Conservation (phyloP, 352 stramenopile species). For the Globisporangium megalacanthum region DNA sequence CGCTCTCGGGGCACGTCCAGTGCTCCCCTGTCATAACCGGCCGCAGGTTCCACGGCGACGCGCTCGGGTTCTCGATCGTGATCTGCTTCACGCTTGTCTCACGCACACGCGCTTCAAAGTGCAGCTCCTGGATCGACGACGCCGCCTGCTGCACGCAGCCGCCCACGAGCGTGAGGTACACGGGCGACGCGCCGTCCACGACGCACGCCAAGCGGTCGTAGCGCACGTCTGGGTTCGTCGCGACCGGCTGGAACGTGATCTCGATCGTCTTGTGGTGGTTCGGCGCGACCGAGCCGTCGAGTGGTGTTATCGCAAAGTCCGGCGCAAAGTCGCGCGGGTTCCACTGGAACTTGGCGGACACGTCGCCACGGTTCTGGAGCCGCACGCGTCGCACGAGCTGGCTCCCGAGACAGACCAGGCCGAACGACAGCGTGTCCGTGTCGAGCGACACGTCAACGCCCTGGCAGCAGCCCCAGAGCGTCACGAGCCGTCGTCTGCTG, state of each 20-base stretch:
- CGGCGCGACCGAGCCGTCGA: slow-evolving; percentile 77
- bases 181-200: slow-evolving; percentile 51
- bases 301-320: slow-evolving; percentile 79
- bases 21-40: slow-evolving; percentile 85
- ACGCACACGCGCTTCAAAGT: slow-evolving; percentile 83
- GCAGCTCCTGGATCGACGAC: slow-evolving; percentile 84
- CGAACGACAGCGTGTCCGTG: slow-evolving; percentile 87
- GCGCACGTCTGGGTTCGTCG: slow-evolving; percentile 84
- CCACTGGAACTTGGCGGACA: slow-evolving; percentile 88
- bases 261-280: slow-evolving; percentile 88
- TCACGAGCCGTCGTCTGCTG: slow-evolving; percentile 68
- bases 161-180: slow-evolving; percentile 75
- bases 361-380: slow-evolving; percentile 89
- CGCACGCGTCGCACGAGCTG: slow-evolving; percentile 78
- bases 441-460: slow-evolving; percentile 90
- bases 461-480: slow-evolving; percentile 78
- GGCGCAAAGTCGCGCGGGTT: slow-evolving; percentile 59
- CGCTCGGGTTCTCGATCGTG: slow-evolving; percentile 76
- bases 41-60: slow-evolving; percentile 79
- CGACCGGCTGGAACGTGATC: slow-evolving; percentile 82
- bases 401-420: slow-evolving; percentile 84
- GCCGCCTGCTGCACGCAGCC: slow-evolving; percentile 83
- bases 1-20: slow-evolving; percentile 80
- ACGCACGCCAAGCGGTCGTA: slow-evolving; percentile 71
- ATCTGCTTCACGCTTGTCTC: slow-evolving; percentile 54